Evolutionary conservation across 164 flowering plant genomes (phyloP), one percentile per base, ranked within the genome.

Genomic region (Euptelea pleiosperma): DNA sequence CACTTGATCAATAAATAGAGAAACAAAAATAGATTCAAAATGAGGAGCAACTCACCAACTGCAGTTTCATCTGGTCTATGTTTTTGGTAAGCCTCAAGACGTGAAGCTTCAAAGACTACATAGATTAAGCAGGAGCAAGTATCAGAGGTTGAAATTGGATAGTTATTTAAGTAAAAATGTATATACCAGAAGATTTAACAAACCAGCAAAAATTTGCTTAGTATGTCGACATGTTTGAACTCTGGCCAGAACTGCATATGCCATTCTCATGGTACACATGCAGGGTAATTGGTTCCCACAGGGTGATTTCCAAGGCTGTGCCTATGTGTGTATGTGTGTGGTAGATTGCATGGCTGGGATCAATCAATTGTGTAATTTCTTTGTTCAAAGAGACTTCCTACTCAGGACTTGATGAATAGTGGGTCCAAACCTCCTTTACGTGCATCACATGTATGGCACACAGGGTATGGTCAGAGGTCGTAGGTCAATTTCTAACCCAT

Each of bases 71-170:
- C 15, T 69, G 68, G 21, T 86, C 83, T 44, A 87, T 76, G 60
- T 73, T 73, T 61, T 55, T 60, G 48, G 59, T 55, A 46, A 89
- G 94, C 81, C 73, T 79, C 73, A 93, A 67, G 60, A 93, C 88
- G 66, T 93, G 86, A 68, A 93, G 87, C 77, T 93, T 86, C 77
- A 93, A 62, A 48, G 98, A 93, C 98, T 93, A 78, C 87, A 81
- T n/a, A 39, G 74, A 44, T 10, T 29, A 70, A 58, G 6, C 33
- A 48, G 44, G 24, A 3, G 58, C 15, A 51, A 15, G 33, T 18
- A 31, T 50, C n/a, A 66, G 59, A 36, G 7, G n/a, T 10, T 57
- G 11, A 49, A 22, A 28, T 1, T 18, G 19, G 22, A 11, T n/a
- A n/a, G n/a, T n/a, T n/a, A n/a, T 25, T 37, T 12, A 26, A 26